Conservation (phyloP, 768 basidiomycete genomes). For the Fomitopsis serialis region DNA sequence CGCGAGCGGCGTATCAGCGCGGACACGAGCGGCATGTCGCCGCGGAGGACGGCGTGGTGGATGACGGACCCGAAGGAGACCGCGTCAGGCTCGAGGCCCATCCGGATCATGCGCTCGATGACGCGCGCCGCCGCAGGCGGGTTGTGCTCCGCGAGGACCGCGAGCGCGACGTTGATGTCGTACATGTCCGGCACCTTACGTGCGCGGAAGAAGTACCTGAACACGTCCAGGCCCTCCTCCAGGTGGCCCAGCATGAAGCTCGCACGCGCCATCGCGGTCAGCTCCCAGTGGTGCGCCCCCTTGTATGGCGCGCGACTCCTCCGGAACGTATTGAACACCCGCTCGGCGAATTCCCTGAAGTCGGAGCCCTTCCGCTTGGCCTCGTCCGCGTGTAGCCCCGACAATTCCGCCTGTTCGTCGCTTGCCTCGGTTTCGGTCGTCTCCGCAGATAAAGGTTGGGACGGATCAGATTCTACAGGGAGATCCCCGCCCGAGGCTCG, state of each 20-base stretch:
- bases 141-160: conserved; percentile 44
- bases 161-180: conserved; percentile 62
- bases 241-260: conserved; percentile 51
- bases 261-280: conserved; percentile 61
- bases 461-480: conserved; percentile 6
- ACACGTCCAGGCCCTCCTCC: conserved; percentile 39
- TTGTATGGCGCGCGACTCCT: conserved; percentile 40
- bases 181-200: conserved; percentile 52
- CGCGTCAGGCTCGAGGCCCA: conserved; percentile 45
- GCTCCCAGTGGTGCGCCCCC: conserved; percentile 39
- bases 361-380: not conserved
- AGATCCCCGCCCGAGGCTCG: not conserved
- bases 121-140: conserved; percentile 41
- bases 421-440: conserved; percentile 1
- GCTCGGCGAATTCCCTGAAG: conserved; percentile 34
- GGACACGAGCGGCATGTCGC: conserved; percentile 38
- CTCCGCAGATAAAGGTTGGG: not conserved
- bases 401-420: not conserved
- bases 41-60: conserved; percentile 46
- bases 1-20: conserved; percentile 37
- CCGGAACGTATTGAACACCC: conserved; percentile 40
- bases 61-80: conserved; percentile 59
- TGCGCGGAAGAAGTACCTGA: conserved; percentile 42
- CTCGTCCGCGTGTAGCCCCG: not conserved
- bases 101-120: conserved; percentile 44